These are phyloP conservation scores for Geoglossum glabrum DNA, from an alignment of 495 filamentous ascomycete species.

Conservation along the genomic window DNA sequence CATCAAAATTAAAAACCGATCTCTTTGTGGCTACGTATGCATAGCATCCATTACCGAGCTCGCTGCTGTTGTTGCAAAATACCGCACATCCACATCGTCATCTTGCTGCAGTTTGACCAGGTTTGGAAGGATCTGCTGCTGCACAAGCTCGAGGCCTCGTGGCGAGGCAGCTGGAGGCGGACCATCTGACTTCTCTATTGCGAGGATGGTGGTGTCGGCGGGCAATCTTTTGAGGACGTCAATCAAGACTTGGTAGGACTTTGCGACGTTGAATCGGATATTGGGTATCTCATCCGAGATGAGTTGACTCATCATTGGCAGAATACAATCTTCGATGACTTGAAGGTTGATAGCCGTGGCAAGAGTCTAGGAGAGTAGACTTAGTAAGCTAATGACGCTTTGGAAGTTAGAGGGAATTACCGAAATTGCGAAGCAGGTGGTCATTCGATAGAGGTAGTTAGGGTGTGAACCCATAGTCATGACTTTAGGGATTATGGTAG, in stretches of 20 bases:
- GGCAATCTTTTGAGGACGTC: slow-evolving; percentile 77
- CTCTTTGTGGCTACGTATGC: slow-evolving; percentile 8
- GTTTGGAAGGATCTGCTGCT: slow-evolving; percentile 70
- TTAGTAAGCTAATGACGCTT: slow-evolving; percentile 11
- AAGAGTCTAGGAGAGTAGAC: slow-evolving; percentile 45
- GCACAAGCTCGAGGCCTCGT: slow-evolving; percentile 61
- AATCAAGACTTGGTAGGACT: slow-evolving; percentile 82
- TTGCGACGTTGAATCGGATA: slow-evolving; percentile 97
- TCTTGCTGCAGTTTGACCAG: slow-evolving; percentile 89
- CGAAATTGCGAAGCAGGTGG: slow-evolving; percentile 92
- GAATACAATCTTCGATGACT: slow-evolving; percentile 78
- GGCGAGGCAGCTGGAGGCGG: slow-evolving; percentile 35
- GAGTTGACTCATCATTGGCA: slow-evolving; percentile 88
- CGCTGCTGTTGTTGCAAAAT: slow-evolving; percentile 64
- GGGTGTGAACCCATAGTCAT: slow-evolving; percentile 95
- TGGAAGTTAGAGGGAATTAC: slow-evolving; percentile 33
- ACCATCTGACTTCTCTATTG: slow-evolving; percentile 54
- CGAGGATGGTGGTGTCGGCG: slow-evolving; percentile 64
- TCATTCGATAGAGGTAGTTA: slow-evolving; percentile 98
- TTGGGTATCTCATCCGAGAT: slow-evolving; percentile 90
- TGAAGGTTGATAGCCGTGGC: slow-evolving; percentile 78
- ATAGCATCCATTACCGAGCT: slow-evolving; percentile 22
- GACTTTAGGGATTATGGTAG: slow-evolving; percentile 93
- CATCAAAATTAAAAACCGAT: neutral
- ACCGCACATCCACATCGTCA: slow-evolving; percentile 93